Base-by-base conservation (phyloP, 2,329 filamentous ascomycete genomes). In the Calonectria crousiana region DNA sequence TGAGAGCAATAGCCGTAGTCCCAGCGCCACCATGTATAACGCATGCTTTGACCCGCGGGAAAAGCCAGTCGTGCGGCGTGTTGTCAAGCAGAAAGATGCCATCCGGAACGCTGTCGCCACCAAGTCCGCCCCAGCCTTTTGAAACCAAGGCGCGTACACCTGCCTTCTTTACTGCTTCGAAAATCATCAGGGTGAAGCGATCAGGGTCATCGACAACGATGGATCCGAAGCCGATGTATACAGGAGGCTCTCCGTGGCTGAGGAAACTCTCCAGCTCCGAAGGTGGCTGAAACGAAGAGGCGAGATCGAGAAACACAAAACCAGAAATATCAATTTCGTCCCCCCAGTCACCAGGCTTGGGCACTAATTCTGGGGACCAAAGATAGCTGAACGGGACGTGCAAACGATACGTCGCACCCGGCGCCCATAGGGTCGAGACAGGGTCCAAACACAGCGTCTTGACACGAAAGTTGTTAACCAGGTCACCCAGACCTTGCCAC, bases 401-500 rank as follows among this genome's bases (percentile, higher is more conserved):
- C 70, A 95, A 86, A 2, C 94, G 90, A 73, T 94, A 94, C 0
- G 94, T 89, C 49, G 93, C 90, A 0, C 93, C 93, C 0, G 94
- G 94, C 0, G 94, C 94, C 94, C 94, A 95, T 0, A 95, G 85
- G 0, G 92, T 94, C 44, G 92, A 94, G 2, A 96, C 91, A 0
- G 93, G 93, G 76, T 96, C 94, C 0, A 96, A 85, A 1, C 90
- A 90, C 1, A 96, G 86, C 0, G 92, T 94, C 69, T 92, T 91
- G 6, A 91, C 88, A 60, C 95, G 89, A 78, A 96, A 95, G 34
- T 91, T 87, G 80, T 96, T 96, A 76, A 96, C 90, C 34, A 96
- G 85, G 82, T 96, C 94, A 3, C 94, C 94, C 0, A 96, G 87
- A 0, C 95, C 96, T 83, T 98, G 95, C 95, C 95, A 98, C 1